Conservation (phyloP, 1,284 basidiomycete species). For the Gomphus sp. region DNA sequence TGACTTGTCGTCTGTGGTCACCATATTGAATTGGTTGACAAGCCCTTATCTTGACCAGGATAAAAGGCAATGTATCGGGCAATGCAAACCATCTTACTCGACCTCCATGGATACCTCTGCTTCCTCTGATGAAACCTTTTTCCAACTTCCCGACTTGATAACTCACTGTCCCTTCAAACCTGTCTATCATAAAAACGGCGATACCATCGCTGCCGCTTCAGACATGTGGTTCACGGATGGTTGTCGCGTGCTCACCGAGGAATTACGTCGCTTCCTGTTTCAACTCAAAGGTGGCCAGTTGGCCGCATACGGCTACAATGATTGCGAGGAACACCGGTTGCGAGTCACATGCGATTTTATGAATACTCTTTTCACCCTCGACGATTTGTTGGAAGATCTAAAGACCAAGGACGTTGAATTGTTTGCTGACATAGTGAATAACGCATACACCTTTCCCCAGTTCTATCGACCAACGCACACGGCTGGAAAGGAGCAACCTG, state of each 20-base stretch:
- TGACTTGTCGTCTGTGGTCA: too few species aligned
- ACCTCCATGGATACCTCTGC: too few species aligned
- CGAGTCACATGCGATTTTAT: slow-evolving; percentile 51
- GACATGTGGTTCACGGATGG: slow-evolving; percentile 41
- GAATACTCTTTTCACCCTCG: slow-evolving; percentile 48
- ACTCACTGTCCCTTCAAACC: slow-evolving; percentile 31
- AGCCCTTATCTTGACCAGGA: too few species aligned
- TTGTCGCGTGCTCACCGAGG: slow-evolving; percentile 40
- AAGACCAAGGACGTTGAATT: slow-evolving; percentile 35
- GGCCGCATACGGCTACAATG: slow-evolving; percentile 55
- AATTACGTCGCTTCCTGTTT: slow-evolving; percentile 39
- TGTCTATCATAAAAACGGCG: slow-evolving; percentile 41
- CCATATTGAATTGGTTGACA: too few species aligned
- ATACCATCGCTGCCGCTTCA: slow-evolving; percentile 45
- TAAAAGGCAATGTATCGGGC: too few species aligned
- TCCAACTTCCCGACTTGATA: slow-evolving; percentile 1
- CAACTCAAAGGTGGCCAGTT: slow-evolving; percentile 60
- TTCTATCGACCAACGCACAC: slow-evolving; percentile 24
- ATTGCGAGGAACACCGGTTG: slow-evolving; percentile 41
- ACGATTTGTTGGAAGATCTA: slow-evolving; percentile 51
- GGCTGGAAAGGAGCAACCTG: slow-evolving; percentile 14
- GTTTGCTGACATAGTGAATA: slow-evolving; percentile 41
- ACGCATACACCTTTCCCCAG: slow-evolving; percentile 39
- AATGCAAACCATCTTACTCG: too few species aligned
- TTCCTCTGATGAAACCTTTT: not conserved